Conservation (phyloP, 2,329 filamentous ascomycete genomes). For the Fusarium penzigii region DNA sequence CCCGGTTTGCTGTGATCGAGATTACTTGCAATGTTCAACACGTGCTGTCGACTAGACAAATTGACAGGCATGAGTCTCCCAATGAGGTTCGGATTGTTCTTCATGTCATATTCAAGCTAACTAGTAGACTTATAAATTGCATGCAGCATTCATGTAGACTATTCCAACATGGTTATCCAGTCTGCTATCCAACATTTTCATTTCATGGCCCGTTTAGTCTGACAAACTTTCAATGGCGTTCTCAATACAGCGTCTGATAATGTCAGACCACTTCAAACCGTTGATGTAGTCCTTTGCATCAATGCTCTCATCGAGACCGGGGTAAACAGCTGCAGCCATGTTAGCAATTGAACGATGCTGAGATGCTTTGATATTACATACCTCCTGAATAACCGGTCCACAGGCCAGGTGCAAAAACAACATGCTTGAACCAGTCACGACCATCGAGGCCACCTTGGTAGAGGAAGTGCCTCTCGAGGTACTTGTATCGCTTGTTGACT, state of each 20-base stretch:
- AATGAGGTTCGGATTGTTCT: no score
- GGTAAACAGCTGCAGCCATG: conserved; percentile 54
- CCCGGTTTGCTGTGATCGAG: not conserved
- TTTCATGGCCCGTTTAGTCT: not conserved
- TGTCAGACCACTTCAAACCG: conserved; percentile 59
- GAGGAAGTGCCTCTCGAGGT: conserved; percentile 78
- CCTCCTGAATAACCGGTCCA: conserved; percentile 90
- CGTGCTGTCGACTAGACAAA: no score
- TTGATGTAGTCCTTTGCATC: conserved; percentile 59
- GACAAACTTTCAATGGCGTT: conserved; percentile 45
- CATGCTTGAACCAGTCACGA: conserved; percentile 88
- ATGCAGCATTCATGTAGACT: no score
- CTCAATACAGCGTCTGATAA: conserved; percentile 54
- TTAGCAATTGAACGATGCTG: not conserved
- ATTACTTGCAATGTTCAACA: no score
- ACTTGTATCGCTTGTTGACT: conserved; percentile 82
- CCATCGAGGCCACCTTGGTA: conserved; percentile 75
- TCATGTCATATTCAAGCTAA: no score
- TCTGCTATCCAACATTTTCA: not conserved
- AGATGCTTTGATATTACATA: conserved; percentile 37
- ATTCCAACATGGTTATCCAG: not conserved
- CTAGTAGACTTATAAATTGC: no score
- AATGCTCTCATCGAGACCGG: conserved; percentile 63
- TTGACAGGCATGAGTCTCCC: no score
- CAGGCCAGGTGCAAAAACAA: conserved; percentile 86